Conservation (phyloP, 192 early-diverging fungal genomes). For the Backusella luteola region DNA sequence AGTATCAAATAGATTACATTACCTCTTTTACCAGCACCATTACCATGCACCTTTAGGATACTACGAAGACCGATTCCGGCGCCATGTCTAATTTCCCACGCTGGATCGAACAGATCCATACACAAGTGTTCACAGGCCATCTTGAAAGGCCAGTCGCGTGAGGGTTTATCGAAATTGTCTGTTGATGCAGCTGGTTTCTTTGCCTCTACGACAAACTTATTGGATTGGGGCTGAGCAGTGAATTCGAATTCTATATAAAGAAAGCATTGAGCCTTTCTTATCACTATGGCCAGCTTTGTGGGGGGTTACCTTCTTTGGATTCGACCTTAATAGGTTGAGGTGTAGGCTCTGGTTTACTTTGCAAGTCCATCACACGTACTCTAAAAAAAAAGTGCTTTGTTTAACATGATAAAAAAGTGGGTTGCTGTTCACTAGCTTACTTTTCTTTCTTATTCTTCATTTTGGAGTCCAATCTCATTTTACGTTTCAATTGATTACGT, state of each 20-base stretch:
- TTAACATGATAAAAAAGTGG: background rate
- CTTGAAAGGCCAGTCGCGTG: constrained; percentile 55
- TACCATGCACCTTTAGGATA: constrained; percentile 83
- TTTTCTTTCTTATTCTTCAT: constrained; percentile 67
- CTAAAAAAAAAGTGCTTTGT: constrained; percentile 16
- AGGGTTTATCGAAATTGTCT: constrained; percentile 31
- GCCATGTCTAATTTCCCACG: constrained; percentile 95
- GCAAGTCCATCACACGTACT: constrained; percentile 42
- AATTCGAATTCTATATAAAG: constrained; percentile 42
- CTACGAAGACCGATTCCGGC: constrained; percentile 92
- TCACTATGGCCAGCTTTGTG: background rate
- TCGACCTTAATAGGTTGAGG: constrained; percentile 37
- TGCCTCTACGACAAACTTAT: constrained; percentile 69
- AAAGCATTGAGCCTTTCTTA: background rate
- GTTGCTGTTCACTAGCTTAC: constrained; percentile 37
- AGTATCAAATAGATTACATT: background rate
- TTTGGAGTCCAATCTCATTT: constrained; percentile 75
- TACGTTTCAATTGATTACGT: constrained; percentile 85
- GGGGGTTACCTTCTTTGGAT: constrained; percentile 17
- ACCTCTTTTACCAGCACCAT: constrained; percentile 73
- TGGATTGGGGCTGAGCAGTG: constrained; percentile 57
- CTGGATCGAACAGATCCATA: constrained; percentile 62
- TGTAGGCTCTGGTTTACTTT: constrained; percentile 25
- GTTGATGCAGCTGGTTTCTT: constrained; percentile 42
- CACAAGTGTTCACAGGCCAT: constrained; percentile 56